Evolutionary conservation across 768 basidiomycete species (phyloP), one percentile per base, ranked within the genome.

Genomic region (Lentinus brumalis): DNA sequence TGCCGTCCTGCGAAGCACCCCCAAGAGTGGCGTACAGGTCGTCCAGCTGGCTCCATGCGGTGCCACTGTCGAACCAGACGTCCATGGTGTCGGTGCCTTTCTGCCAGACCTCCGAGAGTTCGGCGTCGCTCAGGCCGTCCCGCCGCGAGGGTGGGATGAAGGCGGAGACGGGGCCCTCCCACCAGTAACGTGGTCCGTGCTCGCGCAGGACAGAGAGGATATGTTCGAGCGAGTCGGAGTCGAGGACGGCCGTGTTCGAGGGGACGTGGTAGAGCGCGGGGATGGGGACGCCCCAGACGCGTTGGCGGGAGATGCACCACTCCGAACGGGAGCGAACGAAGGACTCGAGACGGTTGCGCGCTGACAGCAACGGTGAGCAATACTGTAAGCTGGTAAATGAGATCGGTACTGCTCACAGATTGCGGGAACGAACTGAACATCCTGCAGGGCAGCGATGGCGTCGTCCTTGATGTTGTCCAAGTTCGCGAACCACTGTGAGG

Each of bases 251-350:
- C 32, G 79, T 76, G 57, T 85, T 86, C 9, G 86, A 86, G 11
- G 79, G 76, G 6, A 79, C 71, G 69, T 89, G 86, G 69, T 94
- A 83, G 2, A 99, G 76, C 3, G 92, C 88, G 2, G 96, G 96
- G 60, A 99, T 98, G 5, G 96, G 96, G 1, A 97, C 92, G 18
- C 96, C 96, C 96, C 96, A 99, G 18, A 91, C 90, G 32, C 96
- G 89, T 70, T 99, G 96, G 6, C 96, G 89, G 42, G 96, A 98
- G 57, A 99, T 98, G 69, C 96, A 99, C 96, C 96, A 99, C 76
- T 99, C 96, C 0, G 94, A 94, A 11, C 96, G 92, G 0, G 89
- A 89, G 2, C 79, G 83, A 53, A 98, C 81, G 72, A 94, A 96
- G 0, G 94, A 80, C 64, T 93, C 88, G 10, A 99, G 85, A n/a